A percentile compares a stretch with the other conserved stretches of the same genome.
These are phyloP conservation scores for Suillus placidus DNA, from an alignment of 768 basidiomycete species.

Conservation along the genomic window DNA sequence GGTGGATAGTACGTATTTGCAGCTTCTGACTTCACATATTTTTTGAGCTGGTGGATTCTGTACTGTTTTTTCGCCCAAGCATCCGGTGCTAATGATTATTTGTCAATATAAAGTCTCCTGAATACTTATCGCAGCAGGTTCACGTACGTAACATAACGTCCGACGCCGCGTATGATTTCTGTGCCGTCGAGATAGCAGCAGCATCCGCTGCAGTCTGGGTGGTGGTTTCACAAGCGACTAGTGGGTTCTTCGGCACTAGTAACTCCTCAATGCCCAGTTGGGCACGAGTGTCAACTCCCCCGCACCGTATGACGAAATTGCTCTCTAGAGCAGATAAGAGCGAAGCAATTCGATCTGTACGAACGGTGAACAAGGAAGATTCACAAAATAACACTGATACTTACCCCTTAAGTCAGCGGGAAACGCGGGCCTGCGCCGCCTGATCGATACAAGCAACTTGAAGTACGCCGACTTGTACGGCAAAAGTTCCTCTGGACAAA, in stretches of 20 bases:
- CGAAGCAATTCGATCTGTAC: conserved; percentile 34
- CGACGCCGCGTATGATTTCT: background rate
- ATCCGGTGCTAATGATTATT: conserved; percentile 39
- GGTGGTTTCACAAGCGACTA: background rate
- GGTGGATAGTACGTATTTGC: background rate
- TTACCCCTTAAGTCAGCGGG: conserved; percentile 30
- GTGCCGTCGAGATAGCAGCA: conserved; percentile 18
- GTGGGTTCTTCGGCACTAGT: conserved; percentile 19
- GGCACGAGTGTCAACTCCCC: conserved; percentile 33
- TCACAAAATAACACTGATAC: background rate
- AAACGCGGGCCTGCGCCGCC: conserved; percentile 35
- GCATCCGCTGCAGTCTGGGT: conserved; percentile 4
- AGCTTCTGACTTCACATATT: background rate
- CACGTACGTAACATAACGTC: conserved; percentile 42
- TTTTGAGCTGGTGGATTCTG: background rate
- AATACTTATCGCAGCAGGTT: conserved; percentile 10
- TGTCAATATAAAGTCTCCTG: conserved; percentile 4
- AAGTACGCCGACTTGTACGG: conserved; percentile 53
- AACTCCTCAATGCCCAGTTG: conserved; percentile 39
- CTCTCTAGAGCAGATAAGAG: conserved; percentile 35
- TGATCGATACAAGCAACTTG: conserved; percentile 46
- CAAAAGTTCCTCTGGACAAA: conserved; percentile 42
- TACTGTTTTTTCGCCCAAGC: conserved; percentile 29
- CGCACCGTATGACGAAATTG: conserved; percentile 29
- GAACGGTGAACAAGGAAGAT: conserved; percentile 2